Conservation (phyloP, 2,329 filamentous ascomycete species). For the Colletotrichum karsti region DNA sequence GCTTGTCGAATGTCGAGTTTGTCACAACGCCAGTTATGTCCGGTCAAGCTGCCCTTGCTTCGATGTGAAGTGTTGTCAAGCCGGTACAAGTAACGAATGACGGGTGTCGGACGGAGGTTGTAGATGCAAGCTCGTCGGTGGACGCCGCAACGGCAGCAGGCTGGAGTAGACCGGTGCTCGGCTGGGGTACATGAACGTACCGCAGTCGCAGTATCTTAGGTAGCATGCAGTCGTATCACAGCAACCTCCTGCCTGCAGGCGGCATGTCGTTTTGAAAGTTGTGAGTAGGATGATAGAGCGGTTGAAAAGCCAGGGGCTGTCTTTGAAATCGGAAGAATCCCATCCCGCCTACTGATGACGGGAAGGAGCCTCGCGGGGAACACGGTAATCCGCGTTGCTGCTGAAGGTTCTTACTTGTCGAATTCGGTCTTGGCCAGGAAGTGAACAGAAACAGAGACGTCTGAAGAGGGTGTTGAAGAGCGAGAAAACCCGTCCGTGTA, state of each 20-base stretch:
- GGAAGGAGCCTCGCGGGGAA: not conserved
- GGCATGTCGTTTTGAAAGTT: conserved; percentile 7
- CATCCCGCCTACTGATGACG: too few relatives aligned
- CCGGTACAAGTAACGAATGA: not conserved
- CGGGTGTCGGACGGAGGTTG: not conserved
- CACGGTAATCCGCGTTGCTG: not conserved
- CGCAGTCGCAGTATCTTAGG: too few relatives aligned
- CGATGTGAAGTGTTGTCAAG: not conserved
- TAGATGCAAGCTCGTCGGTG: not conserved
- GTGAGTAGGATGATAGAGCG: not conserved
- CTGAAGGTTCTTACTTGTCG: not conserved
- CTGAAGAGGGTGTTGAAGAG: not conserved
- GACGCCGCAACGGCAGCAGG: not conserved
- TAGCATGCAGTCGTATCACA: not conserved
- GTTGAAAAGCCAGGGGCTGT: not conserved
- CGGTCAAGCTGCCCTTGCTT: not conserved
- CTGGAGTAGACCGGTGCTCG: not conserved
- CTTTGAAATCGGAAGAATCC: not conserved
- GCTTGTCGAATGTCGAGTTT: too few relatives aligned
- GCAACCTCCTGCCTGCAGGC: not conserved
- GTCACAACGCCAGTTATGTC: too few relatives aligned
- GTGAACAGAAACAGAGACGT: not conserved
- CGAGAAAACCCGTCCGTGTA: too few relatives aligned
- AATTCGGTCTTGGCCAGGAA: not conserved
- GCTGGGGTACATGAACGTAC: conserved; percentile 12